These are phyloP conservation scores for Phytophthora niederhauseri DNA, from an alignment of 352 stramenopile species.

Conservation along the genomic window DNA sequence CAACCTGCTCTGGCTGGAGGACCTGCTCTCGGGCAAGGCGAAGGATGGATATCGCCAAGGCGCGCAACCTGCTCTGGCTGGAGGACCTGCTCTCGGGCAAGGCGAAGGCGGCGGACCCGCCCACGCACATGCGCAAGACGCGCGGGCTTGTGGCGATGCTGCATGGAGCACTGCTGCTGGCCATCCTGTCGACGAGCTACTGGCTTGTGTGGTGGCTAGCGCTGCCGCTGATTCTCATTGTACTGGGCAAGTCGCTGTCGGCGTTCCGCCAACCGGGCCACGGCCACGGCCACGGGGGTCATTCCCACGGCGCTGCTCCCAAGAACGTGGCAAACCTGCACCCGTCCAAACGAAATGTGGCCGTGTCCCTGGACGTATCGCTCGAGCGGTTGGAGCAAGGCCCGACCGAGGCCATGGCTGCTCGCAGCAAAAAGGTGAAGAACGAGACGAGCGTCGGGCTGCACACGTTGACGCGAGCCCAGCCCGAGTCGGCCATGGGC, in stretches of 20 bases:
- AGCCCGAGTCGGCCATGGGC: constrained; percentile 76
- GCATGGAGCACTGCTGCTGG: constrained; percentile 54
- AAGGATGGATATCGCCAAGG: constrained; percentile 49
- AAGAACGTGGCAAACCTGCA: constrained; percentile 41
- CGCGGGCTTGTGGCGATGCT: constrained; percentile 55
- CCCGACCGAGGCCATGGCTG: constrained; percentile 11
- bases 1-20: constrained; percentile 52
- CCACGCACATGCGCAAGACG: constrained; percentile 59
- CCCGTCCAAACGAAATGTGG: constrained; percentile 56
- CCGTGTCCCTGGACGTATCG: constrained; percentile 36
- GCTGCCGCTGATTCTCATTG: constrained; percentile 59
- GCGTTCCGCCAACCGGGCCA: constrained; percentile 47
- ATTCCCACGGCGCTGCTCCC: constrained; percentile 48
- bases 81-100: constrained; percentile 51
- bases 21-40: constrained; percentile 49
- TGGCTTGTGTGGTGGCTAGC: constrained; percentile 76
- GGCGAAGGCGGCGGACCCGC: constrained; percentile 44
- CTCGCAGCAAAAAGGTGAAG: constrained; percentile 36
- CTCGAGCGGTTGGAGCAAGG: constrained; percentile 34
- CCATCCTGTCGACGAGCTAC: constrained; percentile 64
- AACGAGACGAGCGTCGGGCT: constrained; percentile 30
- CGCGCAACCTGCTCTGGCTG: constrained; percentile 51
- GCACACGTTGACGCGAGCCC: constrained; percentile 42
- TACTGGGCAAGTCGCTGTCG: constrained; percentile 55
- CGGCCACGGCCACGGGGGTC: constrained; percentile 35